Evolutionary conservation across 2,329 filamentous ascomycete genomes (phyloP), one percentile per base, ranked within the genome.

Genomic region (Pseudopithomyces maydicus): DNA sequence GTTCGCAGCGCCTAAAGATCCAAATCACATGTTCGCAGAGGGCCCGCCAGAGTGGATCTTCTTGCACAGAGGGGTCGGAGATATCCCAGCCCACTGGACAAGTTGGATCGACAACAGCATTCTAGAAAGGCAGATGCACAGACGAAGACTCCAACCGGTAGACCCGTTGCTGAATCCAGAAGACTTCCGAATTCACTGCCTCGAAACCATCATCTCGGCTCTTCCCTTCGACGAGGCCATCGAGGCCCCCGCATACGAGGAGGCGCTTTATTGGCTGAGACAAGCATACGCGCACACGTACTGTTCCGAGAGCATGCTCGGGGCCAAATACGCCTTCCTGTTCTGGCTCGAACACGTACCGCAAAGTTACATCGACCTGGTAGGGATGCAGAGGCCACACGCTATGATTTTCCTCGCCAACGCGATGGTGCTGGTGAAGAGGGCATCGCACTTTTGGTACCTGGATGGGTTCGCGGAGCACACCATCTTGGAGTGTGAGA

Each of bases 241-340:
- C 38, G 55, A 60, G 32, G 45, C 12, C 6, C 23, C 45, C 4
- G 48, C 52, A 23, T 66, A 63, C 44, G 52, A 59, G 17, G 36
- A 49, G 12, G 56, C 62, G 2, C 38, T 64, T 1, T 51, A 58
- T 22, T 61, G 57, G 59, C 58, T 64, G 41, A 57, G 62, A 29
- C 59, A 64, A 29, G 62, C 62, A 7, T 64, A 64, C 55, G 63
- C 62, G 3, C 59, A 63, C 23, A 58, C 56, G 5, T 55, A 23
- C 23, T 41, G 35, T 17, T 49, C 50, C 15, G 54, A 54, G 14
- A 61, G 54, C 44, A 41, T 49, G 39, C 26, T 63, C 6, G 62
- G 57, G 2, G 45, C 57, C 0, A 64, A 61, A 26, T 62, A 61
- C 43, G 63, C 55, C 14, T 36, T 58, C 11, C 35, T 64, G 11